Conservation (phyloP, 768 basidiomycete genomes). For the Leccinum arenicola region DNA sequence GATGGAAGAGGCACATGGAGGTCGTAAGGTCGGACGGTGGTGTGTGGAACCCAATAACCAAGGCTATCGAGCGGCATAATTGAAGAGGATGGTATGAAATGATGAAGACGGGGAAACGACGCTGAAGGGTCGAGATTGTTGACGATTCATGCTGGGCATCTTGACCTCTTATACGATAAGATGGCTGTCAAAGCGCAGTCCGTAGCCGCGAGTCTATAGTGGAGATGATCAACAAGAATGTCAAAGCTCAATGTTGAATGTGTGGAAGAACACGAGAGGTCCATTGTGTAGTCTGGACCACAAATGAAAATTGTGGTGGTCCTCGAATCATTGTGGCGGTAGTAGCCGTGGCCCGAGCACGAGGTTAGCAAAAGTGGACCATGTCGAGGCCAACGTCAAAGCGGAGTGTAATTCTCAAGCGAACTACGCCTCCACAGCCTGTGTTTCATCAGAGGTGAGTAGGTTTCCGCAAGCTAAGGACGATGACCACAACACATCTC, state of each 20-base stretch:
- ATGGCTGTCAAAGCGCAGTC: not conserved
- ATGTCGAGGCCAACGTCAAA: not conserved
- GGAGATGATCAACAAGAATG: conserved; percentile 2
- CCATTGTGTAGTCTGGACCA: conserved; percentile 1
- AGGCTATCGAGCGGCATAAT: conserved; percentile 6
- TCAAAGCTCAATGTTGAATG: conserved; percentile 1
- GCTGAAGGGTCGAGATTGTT: not conserved
- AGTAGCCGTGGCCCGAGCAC: conserved; percentile 1
- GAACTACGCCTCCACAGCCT: not conserved
- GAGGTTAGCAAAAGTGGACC: not conserved
- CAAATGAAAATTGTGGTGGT: not conserved
- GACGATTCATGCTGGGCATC: not conserved
- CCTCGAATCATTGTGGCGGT: not conserved
- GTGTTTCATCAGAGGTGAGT: not conserved
- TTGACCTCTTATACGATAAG: conserved; percentile 5
- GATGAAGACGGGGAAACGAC: not conserved
- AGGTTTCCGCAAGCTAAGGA: not conserved
- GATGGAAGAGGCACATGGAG: conserved; percentile 1
- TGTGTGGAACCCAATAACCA: conserved; percentile 3
- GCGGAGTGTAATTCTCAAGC: not conserved
- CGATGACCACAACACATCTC: conserved; percentile 5
- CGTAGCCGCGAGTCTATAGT: not conserved
- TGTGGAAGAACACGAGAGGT: not conserved
- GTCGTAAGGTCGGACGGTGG: conserved; percentile 1
- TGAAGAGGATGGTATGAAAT: not conserved